Base-by-base conservation (phyloP, 352 stramenopile species). In the Globisporangium nunn region DNA sequence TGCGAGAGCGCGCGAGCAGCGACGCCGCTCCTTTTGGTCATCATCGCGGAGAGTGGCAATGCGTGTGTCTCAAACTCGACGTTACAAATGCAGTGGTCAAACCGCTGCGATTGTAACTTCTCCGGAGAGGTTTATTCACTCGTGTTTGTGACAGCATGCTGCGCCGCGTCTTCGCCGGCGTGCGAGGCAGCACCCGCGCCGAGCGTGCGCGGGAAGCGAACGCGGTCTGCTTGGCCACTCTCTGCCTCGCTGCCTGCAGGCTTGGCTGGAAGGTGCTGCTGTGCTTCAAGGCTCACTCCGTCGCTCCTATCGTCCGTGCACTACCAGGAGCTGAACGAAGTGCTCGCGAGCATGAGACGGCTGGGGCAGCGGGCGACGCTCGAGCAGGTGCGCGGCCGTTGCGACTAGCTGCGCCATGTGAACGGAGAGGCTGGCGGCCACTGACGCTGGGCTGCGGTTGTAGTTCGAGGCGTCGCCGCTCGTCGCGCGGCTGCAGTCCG, bases 401-500 rank as follows among this genome's bases (percentile, higher is more conserved):
- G 37, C 14, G n/a, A 33, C n/a, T 37, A 29, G 6, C 4, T 6
- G 4, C 15, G 11, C 11, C 3, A 31, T 6, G 3, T 17, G 37
- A 12, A 29, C 11, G 12, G 7, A n/a, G 43, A 14, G 30, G 23
- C 2, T 10, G 2, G 37, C 11, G 4, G 37, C 37, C 6, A 12
- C 11, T 4, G 37, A 43, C 37, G 11, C 37, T 43, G 37, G 50
- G 15, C 40, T 11, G 17, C 28, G 14, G 4, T 0, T 49, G 31
- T 18, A 91, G 80, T 91, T 91, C 49, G 73, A 87, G 55, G 67
- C 74, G 46, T 91, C 80, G 12, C 62, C 78, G 10, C 64, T 91
- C 46, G 78, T 91, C 55, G 59, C 63, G 23, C 78, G 66, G 2
- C 62, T 91, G 30, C 66, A 67, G 51, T 76, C 61, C n/a, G 75